These are phyloP conservation scores for Aphanomyces stellatus DNA, from an alignment of 352 stramenopile genomes.

Conservation along the genomic window DNA sequence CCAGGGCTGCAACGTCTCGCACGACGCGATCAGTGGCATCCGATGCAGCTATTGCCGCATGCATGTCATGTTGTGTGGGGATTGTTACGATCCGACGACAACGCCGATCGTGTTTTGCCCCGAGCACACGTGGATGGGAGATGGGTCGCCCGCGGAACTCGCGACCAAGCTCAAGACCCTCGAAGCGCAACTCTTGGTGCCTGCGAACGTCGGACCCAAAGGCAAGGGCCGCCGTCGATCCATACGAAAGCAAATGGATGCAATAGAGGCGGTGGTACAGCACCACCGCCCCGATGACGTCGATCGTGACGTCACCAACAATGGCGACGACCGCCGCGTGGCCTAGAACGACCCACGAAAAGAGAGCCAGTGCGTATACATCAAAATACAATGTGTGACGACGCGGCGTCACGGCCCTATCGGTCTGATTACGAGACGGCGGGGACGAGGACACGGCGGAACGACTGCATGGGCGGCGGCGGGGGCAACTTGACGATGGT, in stretches of 20 bases:
- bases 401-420: too few species aligned
- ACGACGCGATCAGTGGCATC: slow-evolving; percentile 53
- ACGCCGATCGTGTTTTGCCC: slow-evolving; percentile 41
- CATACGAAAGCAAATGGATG: slow-evolving; percentile 73
- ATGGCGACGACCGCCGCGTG: too few species aligned
- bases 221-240: slow-evolving; percentile 66
- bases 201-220: slow-evolving; percentile 31
- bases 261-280: slow-evolving; percentile 26
- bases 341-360: too few species aligned
- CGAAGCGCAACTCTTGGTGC: slow-evolving; percentile 25
- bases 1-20: slow-evolving; percentile 39
- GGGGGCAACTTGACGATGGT: neutral
- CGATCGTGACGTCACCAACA: too few species aligned
- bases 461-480: neutral
- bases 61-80: slow-evolving; percentile 63
- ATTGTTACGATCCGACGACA: slow-evolving; percentile 33
- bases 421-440: too few species aligned
- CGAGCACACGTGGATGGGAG: slow-evolving; percentile 45
- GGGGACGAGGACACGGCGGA: neutral
- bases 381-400: too few species aligned
- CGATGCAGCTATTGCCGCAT: slow-evolving; percentile 72
- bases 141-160: slow-evolving; percentile 35
- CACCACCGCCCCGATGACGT: too few species aligned
- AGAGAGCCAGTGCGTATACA: too few species aligned
- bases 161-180: slow-evolving; percentile 27